Evolutionary conservation across 2,329 filamentous ascomycete species (phyloP), one percentile per base, ranked within the genome.

Genomic region (Botrytis tulipae): DNA sequence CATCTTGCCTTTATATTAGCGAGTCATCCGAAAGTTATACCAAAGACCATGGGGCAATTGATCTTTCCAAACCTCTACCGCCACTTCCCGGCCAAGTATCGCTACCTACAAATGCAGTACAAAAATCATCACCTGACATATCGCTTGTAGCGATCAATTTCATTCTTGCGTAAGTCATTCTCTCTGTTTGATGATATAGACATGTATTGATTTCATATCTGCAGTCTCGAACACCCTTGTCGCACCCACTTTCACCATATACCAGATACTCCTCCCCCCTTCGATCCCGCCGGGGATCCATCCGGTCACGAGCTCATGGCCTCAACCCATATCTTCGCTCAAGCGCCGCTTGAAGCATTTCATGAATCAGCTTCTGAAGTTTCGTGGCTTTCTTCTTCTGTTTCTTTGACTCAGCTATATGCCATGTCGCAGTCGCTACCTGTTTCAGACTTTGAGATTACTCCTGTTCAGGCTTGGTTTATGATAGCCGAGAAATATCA

Each of bases 401-500:
- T 74, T 9, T 71, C 75, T 12, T 46, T 77, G 7, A 54, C 73
- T 25, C 73, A 75, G 25, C 72, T 79, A 12, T 67, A 76, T 37
- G 75, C 66, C 6, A 78, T 80, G 76, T 71, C 73, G 18, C 70
- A 68, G 18, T 73, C 59, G 10, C 73, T 80, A 2, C 76, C 77
- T 0, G 78, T 76, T 66, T 70, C 61, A 0, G 76, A 80, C 48
- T 78, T 74, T 68, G 79, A 80, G 57, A 77, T 80, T 7, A 80
- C 79, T 42, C 79, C 79, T 29, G 79, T 80, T n/a, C 79, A 80
- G 69, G 79, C 77, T 10, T 80, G 79, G 79, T 80, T 80, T 40
- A 35, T 76, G 54, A 61, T 80, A 2, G 72, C 73, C 10, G 73
- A 75, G 14, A 69, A 72, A 25, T 78, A 77, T 42, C 18, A 32